Base-by-base conservation (phyloP, 805 yeast genomes). In the Starmerella bacillaris region DNA sequence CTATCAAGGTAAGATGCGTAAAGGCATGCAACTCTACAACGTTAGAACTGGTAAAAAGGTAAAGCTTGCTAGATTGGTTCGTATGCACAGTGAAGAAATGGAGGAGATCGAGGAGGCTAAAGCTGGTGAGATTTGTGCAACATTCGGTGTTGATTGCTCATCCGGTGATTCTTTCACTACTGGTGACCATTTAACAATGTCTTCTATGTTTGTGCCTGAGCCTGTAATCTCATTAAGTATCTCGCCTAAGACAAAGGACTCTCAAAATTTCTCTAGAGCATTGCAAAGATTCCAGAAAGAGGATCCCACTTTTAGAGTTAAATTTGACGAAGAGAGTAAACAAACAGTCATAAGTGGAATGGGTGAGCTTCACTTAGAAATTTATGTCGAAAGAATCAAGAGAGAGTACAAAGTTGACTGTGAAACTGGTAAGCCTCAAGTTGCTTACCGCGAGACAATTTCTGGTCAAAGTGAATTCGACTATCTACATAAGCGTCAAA, bases 1-100 rank as follows among this genome's bases (percentile, higher is more conserved):
- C 22, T 89, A 89, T 60, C 99, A 89, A 63, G 99, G 99, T 50
- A 73, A 72, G 51, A 64, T 89, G 60, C 78, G 72, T 61, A 89
- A 86, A 59, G 98, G 98, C 48, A 65, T 73, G 47, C 77, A 73
- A 61, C 79, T 89, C 60, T 70, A 74, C 41, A 92, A 89, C 56
- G 77, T 80, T 44, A 82, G 86, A 59, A 70, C 86, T 31, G 94
- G 94, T 41, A 89, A 89, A 65, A 79, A 74, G 58, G 79, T 83
- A 44, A 89, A 89, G 64, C 79, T 89, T 36, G 69, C 95, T 11
- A 71, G 98, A 53, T 68, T 89, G 51, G 98, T 83, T 34, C 77
- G 96, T 62, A 89, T 89, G 99, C 96, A 89, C 64, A 82, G 95
- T 20, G 80, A 84, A 43, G 98, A 89, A 56, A 84, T 89, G 96